Percentiles rank a stretch among this genome's conserved stretches.
Evolutionary conservation across 2,329 filamentous ascomycete genomes (phyloP).

Genomic region (Fusarium sp.): DNA sequence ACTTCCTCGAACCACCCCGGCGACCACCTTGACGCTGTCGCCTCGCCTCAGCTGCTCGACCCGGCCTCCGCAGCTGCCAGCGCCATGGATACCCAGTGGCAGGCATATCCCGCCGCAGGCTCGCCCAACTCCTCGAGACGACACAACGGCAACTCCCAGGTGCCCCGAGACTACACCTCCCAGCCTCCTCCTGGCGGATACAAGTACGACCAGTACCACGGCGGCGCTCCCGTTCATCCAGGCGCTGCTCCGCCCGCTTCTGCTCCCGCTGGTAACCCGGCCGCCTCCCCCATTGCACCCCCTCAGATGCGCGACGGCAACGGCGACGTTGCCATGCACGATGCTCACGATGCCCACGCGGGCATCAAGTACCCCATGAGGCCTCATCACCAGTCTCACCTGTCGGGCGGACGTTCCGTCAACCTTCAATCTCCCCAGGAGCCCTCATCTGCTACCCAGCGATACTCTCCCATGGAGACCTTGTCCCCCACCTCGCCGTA

Average conservation of each 20-base stretch:
- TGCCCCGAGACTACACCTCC: constrained; percentile 61
- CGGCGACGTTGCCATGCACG: constrained; percentile 87
- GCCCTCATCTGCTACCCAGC: constrained; percentile 84
- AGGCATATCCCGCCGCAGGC: constrained; percentile 70
- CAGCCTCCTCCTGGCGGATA: constrained; percentile 65
- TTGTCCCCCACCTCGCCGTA: constrained; percentile 86
- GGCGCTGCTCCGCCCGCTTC: constrained; percentile 43
- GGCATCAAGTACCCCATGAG: constrained; percentile 88
- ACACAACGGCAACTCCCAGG: constrained; percentile 67
- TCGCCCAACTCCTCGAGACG: constrained; percentile 72
- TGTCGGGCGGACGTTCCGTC: constrained; percentile 63
- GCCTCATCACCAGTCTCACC: constrained; percentile 81
- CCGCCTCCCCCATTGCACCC: constrained; percentile 67
- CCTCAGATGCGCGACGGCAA: constrained; percentile 77
- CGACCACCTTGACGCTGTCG: constrained; percentile 35
- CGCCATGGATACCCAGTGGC: constrained; percentile 71
- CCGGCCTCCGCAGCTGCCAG: constrained; percentile 35
- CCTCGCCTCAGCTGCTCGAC: constrained; percentile 39
- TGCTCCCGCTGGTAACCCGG: constrained; percentile 62
- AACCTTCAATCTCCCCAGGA: constrained; percentile 78
- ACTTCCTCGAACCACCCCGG: constrained; percentile 17
- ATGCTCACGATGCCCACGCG: constrained; percentile 84
- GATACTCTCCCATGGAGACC: constrained; percentile 96
- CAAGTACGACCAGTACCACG: constrained; percentile 77
- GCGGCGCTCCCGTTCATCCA: constrained; percentile 49